Percentiles rank a stretch among this genome's conserved stretches.
Conservation (phyloP, 2,329 filamentous ascomycete genomes). For the Colletotrichum spaethianum region DNA sequence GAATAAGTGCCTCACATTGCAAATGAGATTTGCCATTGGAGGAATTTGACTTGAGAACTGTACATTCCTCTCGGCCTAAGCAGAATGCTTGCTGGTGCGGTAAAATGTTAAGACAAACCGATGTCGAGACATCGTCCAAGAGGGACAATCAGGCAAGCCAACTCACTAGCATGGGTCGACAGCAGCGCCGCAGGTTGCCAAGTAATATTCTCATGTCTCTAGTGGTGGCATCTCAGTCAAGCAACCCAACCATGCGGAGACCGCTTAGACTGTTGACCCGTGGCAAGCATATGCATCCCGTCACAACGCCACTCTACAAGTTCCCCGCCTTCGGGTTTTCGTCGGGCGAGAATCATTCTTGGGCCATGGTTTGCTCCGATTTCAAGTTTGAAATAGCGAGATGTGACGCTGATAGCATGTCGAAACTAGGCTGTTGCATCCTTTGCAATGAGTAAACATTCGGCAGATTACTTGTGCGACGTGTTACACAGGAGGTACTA, state of each 20-base stretch:
- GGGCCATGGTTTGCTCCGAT: neutral
- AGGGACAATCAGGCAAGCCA: neutral
- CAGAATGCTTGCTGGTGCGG: neutral
- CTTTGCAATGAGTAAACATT: neutral
- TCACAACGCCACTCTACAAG: neutral
- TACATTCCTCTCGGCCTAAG: neutral
- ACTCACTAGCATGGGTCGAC: neutral
- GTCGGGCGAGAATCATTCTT: neutral
- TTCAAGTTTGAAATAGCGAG: neutral
- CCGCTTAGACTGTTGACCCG: neutral
- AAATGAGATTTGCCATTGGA: neutral
- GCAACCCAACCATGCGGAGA: neutral
- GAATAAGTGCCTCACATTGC: too few species aligned
- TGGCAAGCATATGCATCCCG: slow-evolving; percentile 9
- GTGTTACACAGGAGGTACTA: too few species aligned
- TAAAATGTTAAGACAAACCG: neutral
- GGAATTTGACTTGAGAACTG: neutral
- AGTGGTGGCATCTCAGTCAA: slow-evolving; percentile 19
- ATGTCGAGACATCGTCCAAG: neutral
- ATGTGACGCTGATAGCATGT: neutral
- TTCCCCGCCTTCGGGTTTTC: neutral
- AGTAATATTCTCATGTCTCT: slow-evolving; percentile 1
- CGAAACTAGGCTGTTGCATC: neutral
- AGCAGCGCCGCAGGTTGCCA: slow-evolving; percentile 5
- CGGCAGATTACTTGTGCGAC: too few species aligned